Conservation (phyloP, 1,284 basidiomycete genomes). For the Moesziomyces parantarcticus region DNA sequence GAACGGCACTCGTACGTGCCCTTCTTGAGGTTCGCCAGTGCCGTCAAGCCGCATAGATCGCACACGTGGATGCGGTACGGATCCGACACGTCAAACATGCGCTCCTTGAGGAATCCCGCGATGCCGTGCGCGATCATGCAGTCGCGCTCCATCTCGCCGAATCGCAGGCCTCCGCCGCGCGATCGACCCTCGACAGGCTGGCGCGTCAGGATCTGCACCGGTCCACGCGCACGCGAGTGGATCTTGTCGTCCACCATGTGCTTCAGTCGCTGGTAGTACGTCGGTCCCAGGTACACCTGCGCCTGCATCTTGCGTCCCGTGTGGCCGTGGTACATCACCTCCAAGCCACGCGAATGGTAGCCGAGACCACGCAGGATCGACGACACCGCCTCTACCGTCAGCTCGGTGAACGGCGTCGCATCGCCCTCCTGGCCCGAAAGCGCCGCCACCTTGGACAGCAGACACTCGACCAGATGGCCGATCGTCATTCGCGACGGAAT, state of each 20-base stretch:
- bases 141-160: conserved; percentile 99
- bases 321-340: conserved; percentile 99
- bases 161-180: conserved; percentile 97
- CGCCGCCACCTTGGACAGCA: conserved; percentile 94
- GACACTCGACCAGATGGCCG: conserved; percentile 98
- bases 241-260: conserved; percentile 99
- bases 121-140: conserved; percentile 99
- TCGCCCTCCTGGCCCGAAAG: conserved; percentile 96
- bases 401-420: conserved; percentile 96
- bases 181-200: conserved; percentile 99
- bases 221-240: conserved; percentile 94
- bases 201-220: conserved; percentile 95
- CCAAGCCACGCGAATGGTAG: conserved; percentile 86
- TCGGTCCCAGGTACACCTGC: conserved; percentile 97
- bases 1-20: conserved; percentile 65
- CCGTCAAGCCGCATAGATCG: conserved; percentile 64
- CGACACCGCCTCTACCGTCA: conserved; percentile 85
- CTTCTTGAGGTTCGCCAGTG: conserved; percentile 66
- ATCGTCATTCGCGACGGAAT: conserved; percentile 99
- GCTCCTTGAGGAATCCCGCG: conserved; percentile 82
- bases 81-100: conserved; percentile 66
- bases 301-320: conserved; percentile 96
- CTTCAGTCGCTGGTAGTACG: conserved; percentile 98
- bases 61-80: conserved; percentile 67
- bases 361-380: conserved; percentile 60